These are phyloP conservation scores for Paralagenidium karlingii DNA, from an alignment of 352 stramenopile genomes.

Conservation along the genomic window DNA sequence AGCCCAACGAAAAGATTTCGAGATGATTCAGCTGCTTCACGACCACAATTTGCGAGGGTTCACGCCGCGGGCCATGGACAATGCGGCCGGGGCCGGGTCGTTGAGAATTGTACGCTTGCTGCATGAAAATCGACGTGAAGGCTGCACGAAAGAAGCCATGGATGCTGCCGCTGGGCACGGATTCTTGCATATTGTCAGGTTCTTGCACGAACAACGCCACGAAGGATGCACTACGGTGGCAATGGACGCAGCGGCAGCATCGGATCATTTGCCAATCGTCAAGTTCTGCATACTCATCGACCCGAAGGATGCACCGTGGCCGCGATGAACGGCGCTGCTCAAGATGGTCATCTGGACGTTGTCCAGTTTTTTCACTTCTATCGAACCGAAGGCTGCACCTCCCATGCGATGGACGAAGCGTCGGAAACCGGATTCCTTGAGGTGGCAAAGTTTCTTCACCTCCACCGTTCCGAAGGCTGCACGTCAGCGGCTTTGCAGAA, in stretches of 20 bases:
- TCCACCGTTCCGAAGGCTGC: constrained; percentile 15
- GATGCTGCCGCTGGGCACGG: constrained; percentile 36
- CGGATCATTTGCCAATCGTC: too few species aligned
- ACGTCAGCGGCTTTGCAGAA: constrained; percentile 13
- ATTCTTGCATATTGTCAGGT: constrained; percentile 37
- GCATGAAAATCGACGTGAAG: constrained; percentile 32
- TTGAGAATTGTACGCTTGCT: constrained; percentile 42
- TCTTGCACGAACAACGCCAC: constrained; percentile 30
- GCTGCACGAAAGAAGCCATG: constrained; percentile 46
- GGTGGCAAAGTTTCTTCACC: constrained; percentile 18
- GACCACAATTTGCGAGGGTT: too few species aligned
- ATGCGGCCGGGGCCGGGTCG: constrained; percentile 43
- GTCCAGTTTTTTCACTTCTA: constrained; percentile 8
- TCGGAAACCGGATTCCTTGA: constrained; percentile 14
- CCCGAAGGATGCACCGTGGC: constrained; percentile 4
- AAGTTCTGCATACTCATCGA: constrained; percentile 3
- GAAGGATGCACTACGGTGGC: constrained; percentile 46
- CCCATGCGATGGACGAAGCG: constrained; percentile 10
- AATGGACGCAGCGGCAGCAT: constrained; percentile 42
- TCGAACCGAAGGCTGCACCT: constrained; percentile 10
- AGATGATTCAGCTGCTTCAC: too few species aligned
- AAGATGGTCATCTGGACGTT: constrained; percentile 7
- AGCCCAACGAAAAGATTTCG: too few species aligned
- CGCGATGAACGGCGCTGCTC: constrained; percentile 6
- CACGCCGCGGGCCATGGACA: constrained; percentile 46